phyloP scores from a whole-genome alignment of 2,329 filamentous ascomycete genomes.

The Fusarium dlaminii region DNA sequence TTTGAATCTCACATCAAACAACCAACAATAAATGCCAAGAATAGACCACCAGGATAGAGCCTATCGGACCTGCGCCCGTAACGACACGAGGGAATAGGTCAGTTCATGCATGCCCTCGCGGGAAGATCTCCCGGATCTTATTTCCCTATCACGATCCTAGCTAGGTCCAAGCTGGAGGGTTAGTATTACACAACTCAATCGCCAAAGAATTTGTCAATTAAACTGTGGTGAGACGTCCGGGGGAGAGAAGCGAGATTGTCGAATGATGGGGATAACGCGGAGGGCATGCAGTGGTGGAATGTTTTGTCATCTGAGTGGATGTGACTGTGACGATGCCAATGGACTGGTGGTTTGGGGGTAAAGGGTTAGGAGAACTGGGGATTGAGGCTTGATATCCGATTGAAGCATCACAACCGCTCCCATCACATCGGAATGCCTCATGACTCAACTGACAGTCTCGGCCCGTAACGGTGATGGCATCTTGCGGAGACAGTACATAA shows the following conservation, averaged over 20 bases:
- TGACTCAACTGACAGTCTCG: constrained; percentile 8
- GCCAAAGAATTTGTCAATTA: constrained; percentile 24
- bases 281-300: neutral
- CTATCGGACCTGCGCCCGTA: neutral
- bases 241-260: constrained; percentile 35
- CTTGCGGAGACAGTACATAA: constrained; percentile 29
- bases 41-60: neutral
- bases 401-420: neutral
- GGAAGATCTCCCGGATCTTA: constrained; percentile 31
- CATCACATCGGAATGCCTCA: neutral
- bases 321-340: neutral
- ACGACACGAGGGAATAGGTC: neutral
- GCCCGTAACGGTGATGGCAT: constrained; percentile 6
- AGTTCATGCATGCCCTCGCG: constrained; percentile 24
- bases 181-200: constrained; percentile 28
- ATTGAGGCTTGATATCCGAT: neutral
- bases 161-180: neutral
- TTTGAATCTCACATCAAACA: neutral
- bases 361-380: neutral
- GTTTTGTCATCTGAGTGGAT: neutral
- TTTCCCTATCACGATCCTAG: constrained; percentile 19
- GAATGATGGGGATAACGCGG: constrained; percentile 30
- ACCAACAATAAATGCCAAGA: neutral
- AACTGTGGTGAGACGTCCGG: constrained; percentile 1
- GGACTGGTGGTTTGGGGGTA: neutral